A percentile compares a stretch with the other conserved stretches of the same genome.
Conservation (phyloP, 2,329 filamentous ascomycete species). For the Tolypocladium endophyticum region DNA sequence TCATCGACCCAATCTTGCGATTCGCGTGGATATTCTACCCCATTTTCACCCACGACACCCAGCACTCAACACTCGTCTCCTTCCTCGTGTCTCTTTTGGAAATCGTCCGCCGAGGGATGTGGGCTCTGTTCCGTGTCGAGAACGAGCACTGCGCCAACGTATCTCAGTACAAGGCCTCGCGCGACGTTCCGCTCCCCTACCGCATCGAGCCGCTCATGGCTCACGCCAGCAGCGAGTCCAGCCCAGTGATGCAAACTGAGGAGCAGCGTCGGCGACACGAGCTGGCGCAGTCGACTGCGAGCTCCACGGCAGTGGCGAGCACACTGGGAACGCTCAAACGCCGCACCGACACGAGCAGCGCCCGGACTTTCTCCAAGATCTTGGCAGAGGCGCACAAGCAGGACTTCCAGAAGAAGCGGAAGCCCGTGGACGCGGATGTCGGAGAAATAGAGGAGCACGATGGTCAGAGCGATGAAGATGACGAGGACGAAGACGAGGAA, state of each 20-base stretch:
- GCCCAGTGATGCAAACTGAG: constrained; percentile 8
- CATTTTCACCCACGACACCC: constrained; percentile 66
- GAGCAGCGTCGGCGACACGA: constrained; percentile 6
- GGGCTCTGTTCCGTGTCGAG: constrained; percentile 88
- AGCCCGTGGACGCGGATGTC: constrained; percentile 16
- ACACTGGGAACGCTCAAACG: constrained; percentile 16
- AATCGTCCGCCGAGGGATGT: constrained; percentile 75
- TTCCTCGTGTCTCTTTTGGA: constrained; percentile 74
- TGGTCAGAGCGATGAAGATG: constrained; percentile 24
- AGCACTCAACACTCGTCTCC: constrained; percentile 74
- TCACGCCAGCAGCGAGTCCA: constrained; percentile 25
- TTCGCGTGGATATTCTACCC: constrained; percentile 94
- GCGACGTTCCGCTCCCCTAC: constrained; percentile 83
- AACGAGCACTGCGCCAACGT: constrained; percentile 97
- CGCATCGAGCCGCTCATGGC: constrained; percentile 40
- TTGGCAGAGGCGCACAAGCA: constrained; percentile 77
- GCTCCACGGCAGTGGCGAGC: constrained; percentile 11
- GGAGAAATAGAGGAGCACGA: constrained; percentile 13
- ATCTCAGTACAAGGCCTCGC: constrained; percentile 74
- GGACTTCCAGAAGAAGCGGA: constrained; percentile 77
- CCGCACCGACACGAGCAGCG: constrained; percentile 18
- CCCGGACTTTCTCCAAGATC: constrained; percentile 44
- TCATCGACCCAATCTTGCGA: constrained; percentile 71
- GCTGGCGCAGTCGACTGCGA: constrained; percentile 4
- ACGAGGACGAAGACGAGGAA: constrained; percentile 14